Conservation (phyloP, 352 stramenopile species). For the Pythium utonaiense region DNA sequence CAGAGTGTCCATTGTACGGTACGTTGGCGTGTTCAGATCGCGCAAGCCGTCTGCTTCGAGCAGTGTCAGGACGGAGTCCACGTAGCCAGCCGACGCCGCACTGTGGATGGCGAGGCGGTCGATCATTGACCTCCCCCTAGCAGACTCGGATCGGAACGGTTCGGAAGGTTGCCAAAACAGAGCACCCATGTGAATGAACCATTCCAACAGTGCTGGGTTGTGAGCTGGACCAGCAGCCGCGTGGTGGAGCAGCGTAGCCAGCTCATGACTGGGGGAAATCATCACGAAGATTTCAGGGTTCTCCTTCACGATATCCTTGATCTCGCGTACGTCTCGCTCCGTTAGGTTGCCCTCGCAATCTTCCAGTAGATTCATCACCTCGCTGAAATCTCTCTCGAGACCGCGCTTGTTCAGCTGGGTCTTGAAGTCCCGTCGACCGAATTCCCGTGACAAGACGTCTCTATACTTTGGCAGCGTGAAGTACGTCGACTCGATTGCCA, state of each 20-base stretch:
- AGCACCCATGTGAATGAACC: constrained; percentile 31
- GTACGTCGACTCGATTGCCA: constrained; percentile 2
- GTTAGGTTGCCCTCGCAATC: neutral
- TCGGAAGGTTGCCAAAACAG: neutral
- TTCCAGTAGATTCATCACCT: constrained; percentile 23
- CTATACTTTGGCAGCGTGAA: constrained; percentile 7
- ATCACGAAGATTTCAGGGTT: neutral
- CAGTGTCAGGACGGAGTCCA: neutral
- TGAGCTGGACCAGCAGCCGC: constrained; percentile 25
- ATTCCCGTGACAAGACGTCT: constrained; percentile 19
- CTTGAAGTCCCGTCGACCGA: constrained; percentile 16
- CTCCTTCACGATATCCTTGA: constrained; percentile 12
- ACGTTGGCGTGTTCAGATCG: constrained; percentile 2
- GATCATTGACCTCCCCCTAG: neutral
- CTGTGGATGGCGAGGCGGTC: constrained; percentile 1
- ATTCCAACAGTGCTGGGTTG: constrained; percentile 27
- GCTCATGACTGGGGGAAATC: neutral
- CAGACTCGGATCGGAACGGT: neutral
- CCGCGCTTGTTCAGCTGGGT: neutral
- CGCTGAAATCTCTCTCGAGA: constrained; percentile 13
- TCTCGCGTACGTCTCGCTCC: neutral
- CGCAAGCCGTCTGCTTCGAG: neutral
- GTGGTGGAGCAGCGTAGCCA: constrained; percentile 19
- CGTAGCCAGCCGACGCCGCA: neutral
- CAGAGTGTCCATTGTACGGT: neutral